Base-by-base conservation (phyloP, 306 rosid species). In the Quercus rubra region DNA sequence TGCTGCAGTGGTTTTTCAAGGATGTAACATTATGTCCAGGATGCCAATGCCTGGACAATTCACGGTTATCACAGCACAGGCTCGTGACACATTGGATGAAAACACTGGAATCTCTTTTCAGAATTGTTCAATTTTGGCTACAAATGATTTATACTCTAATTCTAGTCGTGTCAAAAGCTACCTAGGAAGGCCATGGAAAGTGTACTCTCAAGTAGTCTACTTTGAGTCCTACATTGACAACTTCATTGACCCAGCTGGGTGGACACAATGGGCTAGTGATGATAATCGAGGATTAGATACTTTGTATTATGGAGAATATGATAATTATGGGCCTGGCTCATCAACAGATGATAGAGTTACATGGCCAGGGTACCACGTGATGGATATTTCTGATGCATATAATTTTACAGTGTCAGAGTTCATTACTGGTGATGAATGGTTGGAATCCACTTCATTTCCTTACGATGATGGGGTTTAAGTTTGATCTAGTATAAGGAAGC, bases 121-220 rank as follows among this genome's bases (percentile, higher is more conserved):
- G 61, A 93, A 91, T 72, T 91, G 97, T 23, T 85, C 97, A 9
- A 74, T 93, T 66, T 7, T 89, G 23, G 89, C 96, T 5, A 46
- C 86, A 5, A 79, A 82, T 20, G 93, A 87, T 18, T 79, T 93
- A 78, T 35, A 62, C 71, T 28, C 85, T 6, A 85, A 77, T 30
- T 82, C 81, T 30, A 52, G n/a, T 1, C 81, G 62, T 30, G 67
- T 91, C 49, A 85, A 84, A 79, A 91, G 92, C 84, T 93, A 89
- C 85, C 83, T 93, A 5, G 97, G 97, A 13, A 77, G 96, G 71
- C 96, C 97, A 0, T 93, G 97, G 96, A 85, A 83, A 85, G 76
- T 23, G 1, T 89, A 74, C 82, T 88, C 97, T 69, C 82, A 87
- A 5, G 86, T 94, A 2, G 94, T 91, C 25, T 77, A 10, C 57